Evolutionary conservation across 2,329 filamentous ascomycete genomes (phyloP).

Genomic region (Aureobasidium zeae): DNA sequence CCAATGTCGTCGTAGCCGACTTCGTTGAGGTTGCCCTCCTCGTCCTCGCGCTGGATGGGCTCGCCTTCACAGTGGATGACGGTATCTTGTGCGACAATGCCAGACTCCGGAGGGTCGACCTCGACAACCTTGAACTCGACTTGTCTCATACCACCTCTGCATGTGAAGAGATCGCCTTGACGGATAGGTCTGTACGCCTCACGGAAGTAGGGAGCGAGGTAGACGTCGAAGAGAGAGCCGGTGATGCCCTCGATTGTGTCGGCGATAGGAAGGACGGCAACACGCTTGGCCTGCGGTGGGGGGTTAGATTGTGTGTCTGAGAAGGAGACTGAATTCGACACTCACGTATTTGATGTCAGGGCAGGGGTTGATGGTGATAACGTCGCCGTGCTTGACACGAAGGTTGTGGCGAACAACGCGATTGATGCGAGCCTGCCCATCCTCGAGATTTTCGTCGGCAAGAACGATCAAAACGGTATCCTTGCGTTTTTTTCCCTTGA

Average conservation of each 20-base stretch:
- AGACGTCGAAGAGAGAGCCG: conserved; percentile 96
- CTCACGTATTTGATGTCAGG: conserved; percentile 99
- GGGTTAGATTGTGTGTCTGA: conserved; percentile 1
- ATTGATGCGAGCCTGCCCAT: conserved; percentile 95
- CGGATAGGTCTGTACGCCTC: conserved; percentile 96
- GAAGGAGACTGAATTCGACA: conserved; percentile 22
- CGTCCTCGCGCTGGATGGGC: conserved; percentile 92
- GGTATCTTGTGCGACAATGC: conserved; percentile 96
- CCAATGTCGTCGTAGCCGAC: conserved; percentile 99
- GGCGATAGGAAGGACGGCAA: conserved; percentile 94
- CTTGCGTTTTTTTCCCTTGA: conserved; percentile 99
- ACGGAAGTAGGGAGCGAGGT: conserved; percentile 98
- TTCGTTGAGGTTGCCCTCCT: conserved; percentile 98
- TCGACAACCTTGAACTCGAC: conserved; percentile 99
- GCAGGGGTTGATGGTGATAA: conserved; percentile 94
- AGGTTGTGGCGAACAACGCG: conserved; percentile 97
- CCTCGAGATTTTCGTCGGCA: conserved; percentile 94
- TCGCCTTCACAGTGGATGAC: conserved; percentile 98
- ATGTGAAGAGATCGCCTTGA: conserved; percentile 96
- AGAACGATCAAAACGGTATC: conserved; percentile 97
- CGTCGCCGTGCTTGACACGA: conserved; percentile 95
- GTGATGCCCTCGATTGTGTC: conserved; percentile 97
- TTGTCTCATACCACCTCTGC: conserved; percentile 95
- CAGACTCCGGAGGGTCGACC: conserved; percentile 95
- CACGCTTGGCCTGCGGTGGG: conserved; percentile 74